These are phyloP conservation scores for Exobasidium rhododendri DNA, from an alignment of 1,284 basidiomycete genomes.

Conservation along the genomic window DNA sequence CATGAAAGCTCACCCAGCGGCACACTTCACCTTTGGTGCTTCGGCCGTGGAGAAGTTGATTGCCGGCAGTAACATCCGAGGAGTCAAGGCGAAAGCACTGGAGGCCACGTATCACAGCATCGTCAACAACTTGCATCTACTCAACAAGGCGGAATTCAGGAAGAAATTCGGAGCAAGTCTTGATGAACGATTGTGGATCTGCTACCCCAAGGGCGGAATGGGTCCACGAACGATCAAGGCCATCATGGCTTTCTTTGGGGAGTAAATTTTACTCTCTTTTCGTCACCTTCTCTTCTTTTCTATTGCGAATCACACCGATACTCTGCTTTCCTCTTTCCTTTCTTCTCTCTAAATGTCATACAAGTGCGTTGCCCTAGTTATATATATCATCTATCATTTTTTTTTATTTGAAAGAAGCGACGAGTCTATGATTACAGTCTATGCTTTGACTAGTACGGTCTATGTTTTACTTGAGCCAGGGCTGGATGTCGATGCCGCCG, in stretches of 20 bases:
- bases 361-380: no score
- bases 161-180: constrained; percentile 46
- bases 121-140: constrained; percentile 32
- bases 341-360: no score
- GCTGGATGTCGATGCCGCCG: constrained; percentile 4
- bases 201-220: constrained; percentile 43
- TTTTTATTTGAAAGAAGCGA: background rate
- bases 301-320: no score
- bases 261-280: background rate
- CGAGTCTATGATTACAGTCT: background rate
- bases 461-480: constrained; percentile 5
- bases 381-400: no score
- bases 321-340: no score
- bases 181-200: constrained; percentile 39
- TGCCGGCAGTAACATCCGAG: constrained; percentile 42
- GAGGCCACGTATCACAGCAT: constrained; percentile 36
- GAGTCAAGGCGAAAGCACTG: constrained; percentile 35
- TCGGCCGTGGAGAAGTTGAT: constrained; percentile 34
- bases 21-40: constrained; percentile 57
- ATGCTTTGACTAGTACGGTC: background rate
- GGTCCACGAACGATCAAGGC: constrained; percentile 41
- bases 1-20: constrained; percentile 59
- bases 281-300: background rate
- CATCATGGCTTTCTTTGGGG: constrained; percentile 43
- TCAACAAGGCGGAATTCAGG: constrained; percentile 48